A percentile compares a stretch with the other conserved stretches of the same genome.
Conservation (phyloP, 805 yeast genomes). For the Schizosaccharomyces osmophilus region DNA sequence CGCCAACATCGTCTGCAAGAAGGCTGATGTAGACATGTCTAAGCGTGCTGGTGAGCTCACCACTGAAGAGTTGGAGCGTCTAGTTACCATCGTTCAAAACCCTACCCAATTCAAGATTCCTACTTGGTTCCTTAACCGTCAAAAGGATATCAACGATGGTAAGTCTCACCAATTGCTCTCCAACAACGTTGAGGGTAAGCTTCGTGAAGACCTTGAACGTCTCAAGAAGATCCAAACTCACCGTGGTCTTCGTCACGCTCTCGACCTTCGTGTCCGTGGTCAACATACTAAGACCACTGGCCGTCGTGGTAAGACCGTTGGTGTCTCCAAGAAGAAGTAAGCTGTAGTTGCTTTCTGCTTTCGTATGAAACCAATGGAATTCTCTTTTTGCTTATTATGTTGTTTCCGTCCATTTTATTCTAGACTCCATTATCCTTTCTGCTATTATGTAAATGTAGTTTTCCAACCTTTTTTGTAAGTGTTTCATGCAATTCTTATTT, state of each 20-base stretch:
- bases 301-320: conserved; percentile 55
- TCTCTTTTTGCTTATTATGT: not conserved
- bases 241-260: conserved; percentile 99
- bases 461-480: no score
- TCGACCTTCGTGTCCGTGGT: conserved; percentile 99
- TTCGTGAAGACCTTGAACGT: conserved; percentile 99
- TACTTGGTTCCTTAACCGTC: conserved; percentile 99
- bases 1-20: conserved; percentile 99
- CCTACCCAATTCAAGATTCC: conserved; percentile 98
- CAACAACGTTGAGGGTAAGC: conserved; percentile 95
- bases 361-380: no score
- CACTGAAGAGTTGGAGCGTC: conserved; percentile 99
- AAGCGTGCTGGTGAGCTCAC: conserved; percentile 99
- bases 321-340: conserved; percentile 22
- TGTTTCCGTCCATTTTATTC: not conserved
- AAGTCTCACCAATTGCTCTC: conserved; percentile 97
- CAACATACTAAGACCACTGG: conserved; percentile 99
- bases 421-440: no score
- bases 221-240: conserved; percentile 99
- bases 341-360: not conserved
- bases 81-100: conserved; percentile 98
- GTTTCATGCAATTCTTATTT: no score
- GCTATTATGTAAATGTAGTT: no score
- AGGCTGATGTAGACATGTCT: conserved; percentile 94
- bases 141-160: conserved; percentile 94